phyloP scores from a whole-genome alignment of 306 rosid genomes.

The Macrotyloma uniflorum region DNA sequence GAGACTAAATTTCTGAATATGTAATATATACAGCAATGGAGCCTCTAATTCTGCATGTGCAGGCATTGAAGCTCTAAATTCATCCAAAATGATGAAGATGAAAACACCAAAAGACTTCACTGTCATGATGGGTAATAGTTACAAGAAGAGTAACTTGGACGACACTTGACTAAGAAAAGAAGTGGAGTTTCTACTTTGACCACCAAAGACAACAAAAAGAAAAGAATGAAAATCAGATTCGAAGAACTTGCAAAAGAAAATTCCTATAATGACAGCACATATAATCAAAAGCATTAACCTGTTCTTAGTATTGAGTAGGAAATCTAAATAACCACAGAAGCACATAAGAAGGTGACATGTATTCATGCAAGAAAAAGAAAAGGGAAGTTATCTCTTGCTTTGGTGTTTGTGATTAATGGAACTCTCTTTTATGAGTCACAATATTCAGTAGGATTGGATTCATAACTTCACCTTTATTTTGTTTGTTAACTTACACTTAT shows the following conservation, averaged over 20 bases:
- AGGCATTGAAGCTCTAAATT: not conserved
- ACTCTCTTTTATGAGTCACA: slow-evolving; percentile 36
- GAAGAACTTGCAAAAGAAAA: slow-evolving; percentile 36
- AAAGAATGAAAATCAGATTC: slow-evolving; percentile 39
- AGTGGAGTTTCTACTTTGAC: slow-evolving; percentile 37
- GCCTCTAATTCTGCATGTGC: not conserved
- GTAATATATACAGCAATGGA: too few species aligned
- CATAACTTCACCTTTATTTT: slow-evolving; percentile 15
- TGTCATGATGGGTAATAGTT: slow-evolving; percentile 32
- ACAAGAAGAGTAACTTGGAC: slow-evolving; percentile 36
- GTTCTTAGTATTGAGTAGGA: slow-evolving; percentile 6
- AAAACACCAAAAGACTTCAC: slow-evolving; percentile 12
- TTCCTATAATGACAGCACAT: slow-evolving; percentile 7
- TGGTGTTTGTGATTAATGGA: slow-evolving; percentile 20
- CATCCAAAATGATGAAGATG: slow-evolving; percentile 8
- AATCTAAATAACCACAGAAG: slow-evolving; percentile 6
- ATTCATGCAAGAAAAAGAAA: not conserved
- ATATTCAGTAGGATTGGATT: slow-evolving; percentile 31
- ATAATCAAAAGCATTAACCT: slow-evolving; percentile 17
- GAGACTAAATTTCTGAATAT: too few species aligned
- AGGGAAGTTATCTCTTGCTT: slow-evolving; percentile 31
- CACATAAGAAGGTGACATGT: not conserved
- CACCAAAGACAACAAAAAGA: slow-evolving; percentile 18
- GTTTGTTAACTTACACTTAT: slow-evolving; percentile 3
- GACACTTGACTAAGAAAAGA: slow-evolving; percentile 29